These are phyloP conservation scores for Tylopilus felleus DNA, from an alignment of 768 basidiomycete species.

Conservation along the genomic window DNA sequence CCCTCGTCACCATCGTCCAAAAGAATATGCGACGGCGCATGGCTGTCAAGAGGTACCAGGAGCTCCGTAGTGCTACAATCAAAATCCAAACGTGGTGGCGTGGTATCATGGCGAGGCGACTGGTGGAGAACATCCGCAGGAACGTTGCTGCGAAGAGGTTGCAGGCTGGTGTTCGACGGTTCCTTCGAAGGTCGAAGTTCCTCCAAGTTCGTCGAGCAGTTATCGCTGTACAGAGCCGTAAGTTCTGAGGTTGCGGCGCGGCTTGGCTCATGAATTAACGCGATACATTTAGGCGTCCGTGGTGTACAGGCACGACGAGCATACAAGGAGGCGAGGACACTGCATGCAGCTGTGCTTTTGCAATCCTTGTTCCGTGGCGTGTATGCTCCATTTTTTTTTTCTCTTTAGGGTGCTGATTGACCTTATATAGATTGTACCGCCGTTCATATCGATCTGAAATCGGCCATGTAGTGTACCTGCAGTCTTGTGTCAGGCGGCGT, in stretches of 20 bases:
- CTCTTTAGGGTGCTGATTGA: constrained; percentile 1
- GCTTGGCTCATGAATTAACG: constrained; percentile 6
- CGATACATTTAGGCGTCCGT: constrained; percentile 54
- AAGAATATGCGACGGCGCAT: constrained; percentile 92
- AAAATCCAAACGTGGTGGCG: constrained; percentile 95
- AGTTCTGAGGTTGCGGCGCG: constrained; percentile 33
- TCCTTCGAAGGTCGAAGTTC: constrained; percentile 70
- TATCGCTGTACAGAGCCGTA: constrained; percentile 80
- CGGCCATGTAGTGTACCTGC: constrained; percentile 74
- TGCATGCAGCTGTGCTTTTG: constrained; percentile 63
- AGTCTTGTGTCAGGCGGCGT: constrained; percentile 89
- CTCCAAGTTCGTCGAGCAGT: constrained; percentile 58
- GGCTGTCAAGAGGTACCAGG: constrained; percentile 76
- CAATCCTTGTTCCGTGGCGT: constrained; percentile 87
- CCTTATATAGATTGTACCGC: constrained; percentile 47
- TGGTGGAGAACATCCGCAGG: constrained; percentile 68
- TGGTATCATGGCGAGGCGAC: constrained; percentile 69
- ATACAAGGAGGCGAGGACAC: constrained; percentile 53
- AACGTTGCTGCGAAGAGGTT: constrained; percentile 73
- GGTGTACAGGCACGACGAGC: constrained; percentile 65
- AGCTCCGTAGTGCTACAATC: constrained; percentile 70
- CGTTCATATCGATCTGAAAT: constrained; percentile 58
- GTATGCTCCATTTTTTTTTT: constrained; percentile 48
- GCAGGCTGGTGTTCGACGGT: constrained; percentile 70
- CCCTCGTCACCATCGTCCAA: constrained; percentile 92